Evolutionary conservation across 192 early-diverging fungal species (phyloP).

Genomic region (Backusella luteola): DNA sequence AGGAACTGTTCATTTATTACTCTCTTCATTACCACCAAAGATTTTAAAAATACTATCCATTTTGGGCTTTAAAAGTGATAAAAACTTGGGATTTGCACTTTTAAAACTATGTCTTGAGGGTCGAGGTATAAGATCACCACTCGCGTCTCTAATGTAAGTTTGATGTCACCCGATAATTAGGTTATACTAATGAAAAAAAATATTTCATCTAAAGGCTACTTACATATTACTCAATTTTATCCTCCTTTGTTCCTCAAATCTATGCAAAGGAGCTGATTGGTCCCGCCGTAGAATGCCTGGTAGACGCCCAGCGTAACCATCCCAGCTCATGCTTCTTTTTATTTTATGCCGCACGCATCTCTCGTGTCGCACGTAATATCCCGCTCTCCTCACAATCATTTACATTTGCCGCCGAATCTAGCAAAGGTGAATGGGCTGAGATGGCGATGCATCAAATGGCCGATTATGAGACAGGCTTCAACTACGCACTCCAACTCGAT

Average conservation of each 20-base stretch:
- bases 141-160: constrained; percentile 47
- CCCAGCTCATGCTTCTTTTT: constrained; percentile 49
- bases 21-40: constrained; percentile 46
- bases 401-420: constrained; percentile 17
- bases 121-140: constrained; percentile 44
- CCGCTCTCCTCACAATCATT: constrained; percentile 28
- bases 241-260: constrained; percentile 45
- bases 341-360: constrained; percentile 46
- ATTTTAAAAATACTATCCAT: constrained; percentile 43
- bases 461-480: constrained; percentile 49
- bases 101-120: constrained; percentile 40
- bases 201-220: constrained; percentile 9
- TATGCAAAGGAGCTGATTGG: constrained; percentile 32
- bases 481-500: constrained; percentile 42
- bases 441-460: constrained; percentile 38
- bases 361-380: constrained; percentile 31
- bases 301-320: constrained; percentile 40
- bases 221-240: constrained; percentile 46
- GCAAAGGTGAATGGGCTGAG: constrained; percentile 28
- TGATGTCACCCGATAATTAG: too few relatives aligned
- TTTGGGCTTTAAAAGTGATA: constrained; percentile 46
- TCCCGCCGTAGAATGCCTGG: constrained; percentile 30
- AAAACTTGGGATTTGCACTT: constrained; percentile 44
- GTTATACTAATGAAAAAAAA: too few relatives aligned
- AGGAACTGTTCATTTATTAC: constrained; percentile 35